Evolutionary conservation across 192 early-diverging fungal genomes (phyloP).

Genomic region (Coemansia sp.): DNA sequence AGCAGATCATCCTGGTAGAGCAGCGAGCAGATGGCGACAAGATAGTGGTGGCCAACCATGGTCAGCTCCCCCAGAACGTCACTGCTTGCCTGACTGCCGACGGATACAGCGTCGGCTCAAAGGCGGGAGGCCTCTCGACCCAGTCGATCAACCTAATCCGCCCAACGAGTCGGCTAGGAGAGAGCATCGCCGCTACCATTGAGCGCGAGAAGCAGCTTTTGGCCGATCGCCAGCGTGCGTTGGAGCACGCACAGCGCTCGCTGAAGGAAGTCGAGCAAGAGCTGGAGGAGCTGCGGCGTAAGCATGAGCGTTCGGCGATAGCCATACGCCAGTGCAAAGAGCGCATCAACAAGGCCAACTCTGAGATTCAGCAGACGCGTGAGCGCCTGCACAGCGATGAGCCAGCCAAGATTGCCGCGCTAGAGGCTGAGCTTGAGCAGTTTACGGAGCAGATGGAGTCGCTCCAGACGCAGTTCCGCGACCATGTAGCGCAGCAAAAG

Average conservation of each 20-base stretch:
- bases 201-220: conserved; percentile 30
- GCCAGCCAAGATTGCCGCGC: conserved; percentile 60
- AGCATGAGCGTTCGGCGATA: conserved; percentile 19
- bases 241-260: conserved; percentile 16
- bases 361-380: conserved; percentile 46
- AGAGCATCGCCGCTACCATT: conserved; percentile 52
- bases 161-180: conserved; percentile 53
- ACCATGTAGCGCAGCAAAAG: conserved; percentile 49
- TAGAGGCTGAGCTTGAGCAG: conserved; percentile 57
- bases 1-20: conserved; percentile 67
- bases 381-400: conserved; percentile 62
- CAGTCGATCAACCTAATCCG: conserved; percentile 43
- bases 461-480: conserved; percentile 60
- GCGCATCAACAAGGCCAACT: conserved; percentile 30
- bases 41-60: conserved; percentile 52
- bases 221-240: conserved; percentile 4
- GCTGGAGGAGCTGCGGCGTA: conserved; percentile 35
- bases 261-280: conserved; percentile 29
- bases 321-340: conserved; percentile 44
- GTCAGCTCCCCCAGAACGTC: conserved; percentile 63
- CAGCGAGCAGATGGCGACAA: conserved; percentile 42
- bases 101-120: conserved; percentile 61
- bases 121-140: conserved; percentile 44
- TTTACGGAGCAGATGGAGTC: conserved; percentile 56
- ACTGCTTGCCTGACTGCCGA: conserved; percentile 59